Percentiles rank a stretch among this genome's conserved stretches.
phyloP scores from a whole-genome alignment of 2,329 filamentous ascomycete species.

The Colletotrichum cereale region DNA sequence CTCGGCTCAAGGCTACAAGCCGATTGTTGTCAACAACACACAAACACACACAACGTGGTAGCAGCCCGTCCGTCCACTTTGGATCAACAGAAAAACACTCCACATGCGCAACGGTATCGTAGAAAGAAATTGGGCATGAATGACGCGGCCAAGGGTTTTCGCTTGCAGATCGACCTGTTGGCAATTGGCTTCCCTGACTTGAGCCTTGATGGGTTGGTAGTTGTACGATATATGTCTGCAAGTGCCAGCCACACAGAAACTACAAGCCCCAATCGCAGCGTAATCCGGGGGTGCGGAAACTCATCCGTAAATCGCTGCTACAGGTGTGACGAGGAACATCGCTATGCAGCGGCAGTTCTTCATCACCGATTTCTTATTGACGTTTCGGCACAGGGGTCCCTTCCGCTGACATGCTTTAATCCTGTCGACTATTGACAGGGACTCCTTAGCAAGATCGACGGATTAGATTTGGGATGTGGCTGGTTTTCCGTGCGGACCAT shows the following conservation, averaged over 20 bases:
- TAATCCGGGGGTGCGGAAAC: conserved; percentile 8
- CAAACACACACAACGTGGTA: background rate
- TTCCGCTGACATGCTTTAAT: conserved; percentile 11
- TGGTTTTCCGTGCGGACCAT: conserved; percentile 4
- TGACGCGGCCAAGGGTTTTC: background rate
- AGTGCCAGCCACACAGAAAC: background rate
- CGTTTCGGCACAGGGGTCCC: conserved; percentile 26
- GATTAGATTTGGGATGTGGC: conserved; percentile 26
- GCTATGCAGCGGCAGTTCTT: conserved; percentile 35
- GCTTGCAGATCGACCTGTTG: background rate
- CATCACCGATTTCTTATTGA: conserved; percentile 37
- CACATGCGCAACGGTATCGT: background rate
- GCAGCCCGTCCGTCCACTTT: background rate
- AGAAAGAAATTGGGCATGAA: background rate
- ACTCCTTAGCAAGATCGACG: conserved; percentile 38
- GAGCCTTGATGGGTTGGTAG: background rate
- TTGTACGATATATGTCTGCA: background rate
- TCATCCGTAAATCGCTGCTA: conserved; percentile 5
- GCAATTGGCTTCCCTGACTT: background rate
- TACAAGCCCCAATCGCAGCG: background rate
- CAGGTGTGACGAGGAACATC: conserved; percentile 12
- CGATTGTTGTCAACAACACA: background rate
- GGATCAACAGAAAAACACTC: background rate
- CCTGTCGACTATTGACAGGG: conserved; percentile 31
- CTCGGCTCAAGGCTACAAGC: conserved; percentile 12